Conservation (phyloP, 2,329 filamentous ascomycete genomes). For the Herpotrichia juniperi region DNA sequence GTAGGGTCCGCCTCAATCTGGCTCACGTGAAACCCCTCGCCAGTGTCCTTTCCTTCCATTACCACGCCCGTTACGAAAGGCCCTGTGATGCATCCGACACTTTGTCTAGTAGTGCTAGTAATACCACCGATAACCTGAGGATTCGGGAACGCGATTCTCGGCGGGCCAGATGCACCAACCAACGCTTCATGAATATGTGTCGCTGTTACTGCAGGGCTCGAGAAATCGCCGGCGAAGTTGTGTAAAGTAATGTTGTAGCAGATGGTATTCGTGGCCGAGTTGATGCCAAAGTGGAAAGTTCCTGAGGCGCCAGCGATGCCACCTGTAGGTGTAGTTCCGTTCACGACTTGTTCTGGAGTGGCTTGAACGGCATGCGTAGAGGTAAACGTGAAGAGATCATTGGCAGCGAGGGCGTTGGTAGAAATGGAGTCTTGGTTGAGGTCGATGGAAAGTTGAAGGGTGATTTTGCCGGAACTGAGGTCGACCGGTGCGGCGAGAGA, state of each 20-base stretch:
- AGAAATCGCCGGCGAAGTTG: conserved; percentile 58
- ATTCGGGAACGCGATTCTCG: conserved; percentile 46
- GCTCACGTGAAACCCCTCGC: conserved; percentile 56
- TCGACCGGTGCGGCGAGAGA: conserved; percentile 20
- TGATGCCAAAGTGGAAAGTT: conserved; percentile 60
- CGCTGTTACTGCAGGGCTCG: conserved; percentile 58
- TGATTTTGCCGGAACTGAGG: conserved; percentile 18
- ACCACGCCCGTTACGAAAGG: conserved; percentile 36
- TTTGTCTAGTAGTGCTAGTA: conserved; percentile 21
- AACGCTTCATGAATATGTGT: conserved; percentile 63
- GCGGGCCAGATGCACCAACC: conserved; percentile 56
- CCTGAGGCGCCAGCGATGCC: conserved; percentile 55
- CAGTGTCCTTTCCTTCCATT: conserved; percentile 54
- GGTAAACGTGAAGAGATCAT: conserved; percentile 50
- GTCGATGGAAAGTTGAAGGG: conserved; percentile 26
- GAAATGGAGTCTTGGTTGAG: conserved; percentile 13
- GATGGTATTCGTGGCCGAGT: conserved; percentile 51
- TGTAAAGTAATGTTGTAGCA: conserved; percentile 59
- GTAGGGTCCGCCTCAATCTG: conserved; percentile 59
- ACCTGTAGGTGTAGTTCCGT: conserved; percentile 50
- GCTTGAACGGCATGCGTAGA: conserved; percentile 57
- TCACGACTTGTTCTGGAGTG: conserved; percentile 58
- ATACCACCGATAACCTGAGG: conserved; percentile 20
- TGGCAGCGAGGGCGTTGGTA: neutral
- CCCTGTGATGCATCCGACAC: conserved; percentile 31